Conservation (phyloP, 2,329 filamentous ascomycete species). For the Trichophaea hybrida region DNA sequence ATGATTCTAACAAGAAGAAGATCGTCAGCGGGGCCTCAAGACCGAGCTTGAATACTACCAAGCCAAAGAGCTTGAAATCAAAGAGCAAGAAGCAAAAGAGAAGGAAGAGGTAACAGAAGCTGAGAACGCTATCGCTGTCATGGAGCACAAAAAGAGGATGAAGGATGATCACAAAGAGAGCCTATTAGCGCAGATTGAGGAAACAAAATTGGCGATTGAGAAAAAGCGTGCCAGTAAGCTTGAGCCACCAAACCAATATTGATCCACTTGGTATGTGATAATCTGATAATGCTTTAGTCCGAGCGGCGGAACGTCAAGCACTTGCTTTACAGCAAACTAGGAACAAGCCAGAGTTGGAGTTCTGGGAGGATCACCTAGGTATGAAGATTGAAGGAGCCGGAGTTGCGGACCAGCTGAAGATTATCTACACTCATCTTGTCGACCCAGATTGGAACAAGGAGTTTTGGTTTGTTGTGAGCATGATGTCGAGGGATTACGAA, state of each 20-base stretch:
- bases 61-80: slow-evolving; percentile 22
- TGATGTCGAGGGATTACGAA: slow-evolving; percentile 67
- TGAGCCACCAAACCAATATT: not conserved
- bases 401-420: slow-evolving; percentile 70
- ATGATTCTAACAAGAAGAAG: slow-evolving; percentile 7
- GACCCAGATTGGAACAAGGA: slow-evolving; percentile 79
- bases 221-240: slow-evolving; percentile 28
- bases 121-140: slow-evolving; percentile 45
- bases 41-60: not conserved
- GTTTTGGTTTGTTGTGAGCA: slow-evolving; percentile 85
- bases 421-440: slow-evolving; percentile 75
- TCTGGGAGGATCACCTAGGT: slow-evolving; percentile 87
- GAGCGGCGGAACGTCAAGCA: slow-evolving; percentile 44
- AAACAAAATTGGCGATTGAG: slow-evolving; percentile 57
- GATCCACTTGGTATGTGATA: not conserved
- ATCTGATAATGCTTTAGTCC: slow-evolving; percentile 9
- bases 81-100: slow-evolving; percentile 22
- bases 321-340: slow-evolving; percentile 72
- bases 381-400: slow-evolving; percentile 81
- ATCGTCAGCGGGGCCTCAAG: not conserved
- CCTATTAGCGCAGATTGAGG: slow-evolving; percentile 47
- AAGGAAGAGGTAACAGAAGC: slow-evolving; percentile 63
- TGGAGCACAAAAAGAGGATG: slow-evolving; percentile 46
- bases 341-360: slow-evolving; percentile 85
- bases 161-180: slow-evolving; percentile 44